phyloP scores from a whole-genome alignment of 805 yeast genomes.

The Torulaspora franciscae region DNA sequence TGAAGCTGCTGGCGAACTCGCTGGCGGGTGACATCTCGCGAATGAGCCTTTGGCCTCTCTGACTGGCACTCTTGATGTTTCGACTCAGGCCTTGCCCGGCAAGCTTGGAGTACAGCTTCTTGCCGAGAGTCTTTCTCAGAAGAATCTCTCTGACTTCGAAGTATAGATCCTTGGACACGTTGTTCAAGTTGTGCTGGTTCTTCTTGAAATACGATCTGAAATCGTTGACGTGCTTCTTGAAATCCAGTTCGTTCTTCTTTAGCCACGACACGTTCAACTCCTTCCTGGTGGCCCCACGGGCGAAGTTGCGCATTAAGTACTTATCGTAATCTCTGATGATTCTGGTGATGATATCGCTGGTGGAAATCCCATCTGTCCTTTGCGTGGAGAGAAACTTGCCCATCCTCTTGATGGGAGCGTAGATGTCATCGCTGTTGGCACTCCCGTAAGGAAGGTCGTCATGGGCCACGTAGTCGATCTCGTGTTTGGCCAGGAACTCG shows the following conservation, averaged over 20 bases:
- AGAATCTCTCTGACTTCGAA: constrained; percentile 77
- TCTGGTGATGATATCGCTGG: constrained; percentile 92
- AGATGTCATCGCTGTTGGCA: constrained; percentile 85
- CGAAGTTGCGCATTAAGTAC: constrained; percentile 93
- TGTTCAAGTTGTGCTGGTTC: constrained; percentile 61
- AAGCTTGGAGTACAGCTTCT: constrained; percentile 30
- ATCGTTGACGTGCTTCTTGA: constrained; percentile 83
- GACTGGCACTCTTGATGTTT: constrained; percentile 12
- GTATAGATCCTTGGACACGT: constrained; percentile 75
- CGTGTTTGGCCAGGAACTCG: constrained; percentile 70
- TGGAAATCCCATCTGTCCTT: constrained; percentile 93
- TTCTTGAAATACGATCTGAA: constrained; percentile 82
- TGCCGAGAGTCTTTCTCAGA: constrained; percentile 33
- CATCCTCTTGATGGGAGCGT: constrained; percentile 81
- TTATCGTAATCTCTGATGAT: constrained; percentile 95
- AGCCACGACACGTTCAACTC: constrained; percentile 97
- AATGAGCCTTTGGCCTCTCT: constrained; percentile 16
- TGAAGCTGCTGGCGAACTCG: constrained; percentile 31
- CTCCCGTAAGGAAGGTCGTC: constrained; percentile 94
- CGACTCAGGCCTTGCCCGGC: constrained; percentile 47
- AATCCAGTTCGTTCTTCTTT: constrained; percentile 91
- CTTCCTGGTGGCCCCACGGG: constrained; percentile 94
- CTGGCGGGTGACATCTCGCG: constrained; percentile 33
- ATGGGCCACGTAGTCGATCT: constrained; percentile 94
- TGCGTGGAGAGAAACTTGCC: constrained; percentile 94